Evolutionary conservation across 306 rosid genomes (phyloP).

Genomic region (Calophaca sinica): DNA sequence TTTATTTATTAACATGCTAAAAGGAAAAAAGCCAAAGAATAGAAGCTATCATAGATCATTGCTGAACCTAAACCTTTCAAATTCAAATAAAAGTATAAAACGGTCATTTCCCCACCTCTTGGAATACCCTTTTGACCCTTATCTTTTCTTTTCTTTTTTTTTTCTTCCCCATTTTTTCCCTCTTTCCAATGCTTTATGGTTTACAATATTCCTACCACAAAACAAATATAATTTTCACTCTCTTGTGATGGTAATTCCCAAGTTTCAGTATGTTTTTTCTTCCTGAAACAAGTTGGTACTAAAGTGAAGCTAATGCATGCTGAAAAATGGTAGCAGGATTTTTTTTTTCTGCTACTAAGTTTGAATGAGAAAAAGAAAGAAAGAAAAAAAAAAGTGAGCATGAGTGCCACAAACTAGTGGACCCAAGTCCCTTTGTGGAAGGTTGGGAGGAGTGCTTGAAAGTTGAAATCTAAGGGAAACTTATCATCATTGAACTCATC

Average conservation of each 20-base stretch:
- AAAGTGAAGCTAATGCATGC: constrained; percentile 21
- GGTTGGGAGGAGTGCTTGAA: constrained; percentile 43
- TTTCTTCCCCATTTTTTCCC: background rate
- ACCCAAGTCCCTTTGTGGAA: constrained; percentile 27
- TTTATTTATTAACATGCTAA: constrained; percentile 38
- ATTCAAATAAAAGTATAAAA: constrained; percentile 57
- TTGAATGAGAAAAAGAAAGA: constrained; percentile 29
- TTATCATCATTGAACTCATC: constrained; percentile 47
- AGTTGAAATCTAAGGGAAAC: constrained; percentile 48
- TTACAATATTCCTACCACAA: too few species aligned
- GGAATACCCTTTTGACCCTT: constrained; percentile 47
- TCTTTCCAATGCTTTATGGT: background rate
- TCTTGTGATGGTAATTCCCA: constrained; percentile 27
- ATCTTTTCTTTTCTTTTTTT: constrained; percentile 8
- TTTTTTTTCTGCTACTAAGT: constrained; percentile 12
- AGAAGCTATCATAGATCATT: constrained; percentile 48
- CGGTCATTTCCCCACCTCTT: constrained; percentile 64
- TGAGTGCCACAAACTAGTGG: constrained; percentile 39
- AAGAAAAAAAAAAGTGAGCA: background rate
- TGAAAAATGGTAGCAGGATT: constrained; percentile 31
- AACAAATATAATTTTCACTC: background rate
- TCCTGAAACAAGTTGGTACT: background rate
- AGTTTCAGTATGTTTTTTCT: background rate
- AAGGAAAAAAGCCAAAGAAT: constrained; percentile 39
- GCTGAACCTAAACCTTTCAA: constrained; percentile 44